A percentile compares a stretch with the other conserved stretches of the same genome.
Evolutionary conservation across 768 basidiomycete species (phyloP).

Genomic region (Paxillus ammoniavirescens): DNA sequence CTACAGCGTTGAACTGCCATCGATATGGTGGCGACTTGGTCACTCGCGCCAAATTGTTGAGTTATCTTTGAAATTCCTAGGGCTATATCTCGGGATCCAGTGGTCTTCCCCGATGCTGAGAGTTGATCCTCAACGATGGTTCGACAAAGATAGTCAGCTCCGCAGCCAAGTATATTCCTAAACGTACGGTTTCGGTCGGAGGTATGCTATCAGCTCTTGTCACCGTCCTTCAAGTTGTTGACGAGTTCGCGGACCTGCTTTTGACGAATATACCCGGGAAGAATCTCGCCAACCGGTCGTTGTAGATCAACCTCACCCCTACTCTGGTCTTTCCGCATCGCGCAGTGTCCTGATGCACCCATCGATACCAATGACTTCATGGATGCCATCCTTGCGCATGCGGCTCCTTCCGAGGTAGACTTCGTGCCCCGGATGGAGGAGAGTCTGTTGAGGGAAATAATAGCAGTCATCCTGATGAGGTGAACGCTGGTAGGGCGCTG

Average conservation of each 20-base stretch:
- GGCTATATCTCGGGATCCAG: slow-evolving; percentile 24
- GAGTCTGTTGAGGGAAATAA: slow-evolving; percentile 13
- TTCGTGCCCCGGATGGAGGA: slow-evolving; percentile 46
- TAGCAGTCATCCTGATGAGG: background rate
- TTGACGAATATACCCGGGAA: slow-evolving; percentile 56
- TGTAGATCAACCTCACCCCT: slow-evolving; percentile 60
- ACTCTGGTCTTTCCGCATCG: slow-evolving; percentile 61
- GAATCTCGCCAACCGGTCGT: slow-evolving; percentile 48
- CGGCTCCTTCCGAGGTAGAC: slow-evolving; percentile 52
- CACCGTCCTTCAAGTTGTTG: too few species aligned
- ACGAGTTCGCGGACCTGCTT: background rate
- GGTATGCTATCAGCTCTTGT: slow-evolving; percentile 12
- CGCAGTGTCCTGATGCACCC: slow-evolving; percentile 43
- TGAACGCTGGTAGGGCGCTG: background rate
- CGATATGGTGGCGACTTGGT: slow-evolving; percentile 8
- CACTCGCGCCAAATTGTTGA: background rate
- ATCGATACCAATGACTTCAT: slow-evolving; percentile 58
- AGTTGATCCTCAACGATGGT: slow-evolving; percentile 55
- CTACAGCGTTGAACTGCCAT: slow-evolving; percentile 18
- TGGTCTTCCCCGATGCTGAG: slow-evolving; percentile 35
- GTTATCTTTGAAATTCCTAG: background rate
- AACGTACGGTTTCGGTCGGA: slow-evolving; percentile 51
- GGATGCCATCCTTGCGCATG: slow-evolving; percentile 54
- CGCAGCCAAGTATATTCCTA: slow-evolving; percentile 44
- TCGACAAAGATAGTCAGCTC: slow-evolving; percentile 38